Conservation (phyloP, 495 filamentous ascomycete species). For the Beverwykella pulmonaria region DNA sequence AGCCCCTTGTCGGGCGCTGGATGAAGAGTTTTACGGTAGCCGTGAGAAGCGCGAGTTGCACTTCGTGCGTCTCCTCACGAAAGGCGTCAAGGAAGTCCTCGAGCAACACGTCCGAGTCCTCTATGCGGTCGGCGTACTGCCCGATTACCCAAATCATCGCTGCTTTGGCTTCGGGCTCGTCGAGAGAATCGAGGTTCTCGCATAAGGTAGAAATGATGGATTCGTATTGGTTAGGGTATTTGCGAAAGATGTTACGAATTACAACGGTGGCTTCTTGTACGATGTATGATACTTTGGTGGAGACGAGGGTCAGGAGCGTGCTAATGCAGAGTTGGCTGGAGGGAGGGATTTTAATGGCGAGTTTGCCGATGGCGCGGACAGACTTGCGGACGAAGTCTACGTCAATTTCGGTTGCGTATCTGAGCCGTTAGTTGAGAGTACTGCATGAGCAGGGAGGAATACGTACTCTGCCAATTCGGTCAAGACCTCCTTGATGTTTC, state of each 20-base stretch:
- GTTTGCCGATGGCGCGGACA: constrained; percentile 94
- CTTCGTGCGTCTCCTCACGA: constrained; percentile 89
- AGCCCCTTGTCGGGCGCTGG: constrained; percentile 91
- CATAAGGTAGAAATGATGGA: constrained; percentile 94
- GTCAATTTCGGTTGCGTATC: constrained; percentile 96
- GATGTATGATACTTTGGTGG: constrained; percentile 99
- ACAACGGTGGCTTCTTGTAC: constrained; percentile 99
- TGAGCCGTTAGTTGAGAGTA: constrained; percentile 35
- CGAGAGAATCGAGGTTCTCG: constrained; percentile 93
- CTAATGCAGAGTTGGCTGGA: constrained; percentile 89
- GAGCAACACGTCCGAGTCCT: constrained; percentile 89
- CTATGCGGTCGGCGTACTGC: constrained; percentile 94
- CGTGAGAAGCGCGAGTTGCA: constrained; percentile 91
- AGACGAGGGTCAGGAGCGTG: constrained; percentile 86
- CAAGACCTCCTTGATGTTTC: constrained; percentile 93
- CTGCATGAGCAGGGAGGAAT: constrained; percentile 2
- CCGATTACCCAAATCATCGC: constrained; percentile 99
- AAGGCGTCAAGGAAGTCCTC: constrained; percentile 96
- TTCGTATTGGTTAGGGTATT: constrained; percentile 98
- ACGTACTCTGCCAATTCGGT: constrained; percentile 90
- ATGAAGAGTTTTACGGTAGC: constrained; percentile 99
- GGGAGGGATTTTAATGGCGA: constrained; percentile 98
- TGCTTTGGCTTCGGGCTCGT: constrained; percentile 98
- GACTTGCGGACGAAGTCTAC: constrained; percentile 98
- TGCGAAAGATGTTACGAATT: constrained; percentile 98